These are phyloP conservation scores for Phytophthora pisi DNA, from an alignment of 352 stramenopile genomes.

Conservation along the genomic window DNA sequence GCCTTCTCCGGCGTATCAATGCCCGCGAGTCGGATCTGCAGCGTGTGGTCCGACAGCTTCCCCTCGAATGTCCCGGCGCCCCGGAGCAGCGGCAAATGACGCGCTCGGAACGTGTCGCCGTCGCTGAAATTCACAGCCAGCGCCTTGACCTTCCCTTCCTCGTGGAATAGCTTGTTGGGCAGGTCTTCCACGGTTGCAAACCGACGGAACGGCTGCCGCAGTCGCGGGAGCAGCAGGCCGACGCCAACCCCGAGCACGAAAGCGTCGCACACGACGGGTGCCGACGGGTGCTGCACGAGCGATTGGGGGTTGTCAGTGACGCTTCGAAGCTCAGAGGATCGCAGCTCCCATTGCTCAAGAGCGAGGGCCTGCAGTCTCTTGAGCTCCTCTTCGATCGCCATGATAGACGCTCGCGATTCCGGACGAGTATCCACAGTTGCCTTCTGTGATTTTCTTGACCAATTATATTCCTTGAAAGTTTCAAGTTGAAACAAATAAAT, in stretches of 20 bases:
- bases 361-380: constrained; percentile 24
- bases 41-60: constrained; percentile 79
- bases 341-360: constrained; percentile 13
- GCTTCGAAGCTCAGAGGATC: constrained; percentile 15
- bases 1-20: constrained; percentile 88
- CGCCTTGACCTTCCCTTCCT: constrained; percentile 60
- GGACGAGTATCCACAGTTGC: too few relatives aligned
- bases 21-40: constrained; percentile 76
- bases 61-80: constrained; percentile 47
- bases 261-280: constrained; percentile 48
- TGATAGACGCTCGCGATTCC: constrained; percentile 15
- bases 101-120: constrained; percentile 84
- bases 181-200: constrained; percentile 84
- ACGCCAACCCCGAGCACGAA: constrained; percentile 65
- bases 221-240: constrained; percentile 55
- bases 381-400: constrained; percentile 24
- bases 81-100: constrained; percentile 63
- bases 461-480: too few relatives aligned
- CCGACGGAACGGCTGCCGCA: constrained; percentile 71
- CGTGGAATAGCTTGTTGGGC: constrained; percentile 69
- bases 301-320: constrained; percentile 28
- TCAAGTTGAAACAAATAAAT: too few relatives aligned
- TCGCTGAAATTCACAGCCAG: constrained; percentile 69
- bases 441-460: too few relatives aligned
- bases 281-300: constrained; percentile 38